phyloP scores from a whole-genome alignment of 805 yeast genomes.

The Candida dajiaensis region DNA sequence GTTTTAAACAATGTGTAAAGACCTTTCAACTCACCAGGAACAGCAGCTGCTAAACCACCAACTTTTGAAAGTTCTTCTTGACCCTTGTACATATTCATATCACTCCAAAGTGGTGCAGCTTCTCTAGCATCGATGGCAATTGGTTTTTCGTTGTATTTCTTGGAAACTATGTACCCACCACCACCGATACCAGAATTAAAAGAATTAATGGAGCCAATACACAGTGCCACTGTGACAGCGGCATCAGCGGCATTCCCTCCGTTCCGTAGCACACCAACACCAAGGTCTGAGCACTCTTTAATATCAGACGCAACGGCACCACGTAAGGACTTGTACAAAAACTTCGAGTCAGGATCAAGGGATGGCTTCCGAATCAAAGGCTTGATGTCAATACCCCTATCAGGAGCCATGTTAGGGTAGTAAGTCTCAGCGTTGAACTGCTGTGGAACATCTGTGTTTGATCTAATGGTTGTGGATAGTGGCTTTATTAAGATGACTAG shows the following conservation, averaged over 20 bases:
- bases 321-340: slow-evolving; percentile 18
- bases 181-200: slow-evolving; percentile 92
- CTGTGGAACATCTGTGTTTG: not conserved
- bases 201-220: slow-evolving; percentile 79
- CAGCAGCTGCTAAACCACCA: slow-evolving; percentile 86
- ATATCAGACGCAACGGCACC: slow-evolving; percentile 25
- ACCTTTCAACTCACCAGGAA: slow-evolving; percentile 91
- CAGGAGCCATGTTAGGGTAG: slow-evolving; percentile 1
- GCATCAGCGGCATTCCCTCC: slow-evolving; percentile 90
- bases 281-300: slow-evolving; percentile 33
- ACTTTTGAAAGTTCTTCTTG: slow-evolving; percentile 46
- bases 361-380: slow-evolving; percentile 32
- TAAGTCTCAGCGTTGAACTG: not conserved
- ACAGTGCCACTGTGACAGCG: slow-evolving; percentile 79
- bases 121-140: slow-evolving; percentile 82
- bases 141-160: slow-evolving; percentile 37
- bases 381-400: slow-evolving; percentile 32
- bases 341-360: slow-evolving; percentile 27
- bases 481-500: not conserved
- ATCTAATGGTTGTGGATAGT: not conserved
- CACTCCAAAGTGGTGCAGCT: slow-evolving; percentile 65
- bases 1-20: slow-evolving; percentile 50
- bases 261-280: slow-evolving; percentile 24
- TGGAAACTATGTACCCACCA: slow-evolving; percentile 68
- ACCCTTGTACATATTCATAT: slow-evolving; percentile 56